A percentile compares a stretch with the other conserved stretches of the same genome.
These are phyloP conservation scores for Sporothrix humicola DNA, from an alignment of 2,329 filamentous ascomycete species.

Conservation along the genomic window DNA sequence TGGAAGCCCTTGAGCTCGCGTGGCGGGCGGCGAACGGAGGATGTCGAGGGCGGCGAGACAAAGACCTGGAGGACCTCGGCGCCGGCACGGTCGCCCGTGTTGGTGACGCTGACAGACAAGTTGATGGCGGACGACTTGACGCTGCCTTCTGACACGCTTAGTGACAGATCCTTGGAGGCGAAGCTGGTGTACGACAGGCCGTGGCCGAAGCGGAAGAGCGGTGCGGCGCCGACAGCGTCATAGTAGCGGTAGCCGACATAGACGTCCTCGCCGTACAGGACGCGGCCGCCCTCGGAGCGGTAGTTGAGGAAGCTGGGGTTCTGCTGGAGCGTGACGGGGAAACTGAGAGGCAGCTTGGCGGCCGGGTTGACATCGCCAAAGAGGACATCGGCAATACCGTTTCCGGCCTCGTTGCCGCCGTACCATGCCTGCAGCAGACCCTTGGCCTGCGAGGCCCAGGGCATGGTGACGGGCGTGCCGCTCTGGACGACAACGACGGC, in stretches of 20 bases:
- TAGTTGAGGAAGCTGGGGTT: constrained; percentile 81
- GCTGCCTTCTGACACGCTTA: constrained; percentile 36
- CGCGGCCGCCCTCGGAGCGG: constrained; percentile 69
- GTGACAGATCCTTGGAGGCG: constrained; percentile 44
- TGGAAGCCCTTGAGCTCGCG: constrained; percentile 64
- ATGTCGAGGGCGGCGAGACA: constrained; percentile 41
- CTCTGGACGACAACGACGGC: constrained; percentile 65
- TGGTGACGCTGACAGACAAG: constrained; percentile 52
- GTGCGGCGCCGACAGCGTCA: constrained; percentile 68
- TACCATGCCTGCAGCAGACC: constrained; percentile 68
- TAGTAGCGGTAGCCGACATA: constrained; percentile 84
- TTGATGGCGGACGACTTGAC: constrained; percentile 48
- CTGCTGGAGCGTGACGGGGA: constrained; percentile 70
- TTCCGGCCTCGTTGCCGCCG: constrained; percentile 69
- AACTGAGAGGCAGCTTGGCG: constrained; percentile 75
- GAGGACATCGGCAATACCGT: constrained; percentile 67
- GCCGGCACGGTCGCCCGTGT: constrained; percentile 52
- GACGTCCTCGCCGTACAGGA: constrained; percentile 79
- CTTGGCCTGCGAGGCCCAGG: constrained; percentile 54
- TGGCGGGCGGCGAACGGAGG: constrained; percentile 55
- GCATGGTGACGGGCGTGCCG: constrained; percentile 62
- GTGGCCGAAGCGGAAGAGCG: constrained; percentile 79
- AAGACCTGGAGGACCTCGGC: constrained; percentile 63
- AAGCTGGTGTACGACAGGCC: constrained; percentile 81
- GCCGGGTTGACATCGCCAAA: constrained; percentile 65